These are phyloP conservation scores for Sideroxylon spinosum DNA, from an alignment of 179 eudicot species.

Conservation along the genomic window DNA sequence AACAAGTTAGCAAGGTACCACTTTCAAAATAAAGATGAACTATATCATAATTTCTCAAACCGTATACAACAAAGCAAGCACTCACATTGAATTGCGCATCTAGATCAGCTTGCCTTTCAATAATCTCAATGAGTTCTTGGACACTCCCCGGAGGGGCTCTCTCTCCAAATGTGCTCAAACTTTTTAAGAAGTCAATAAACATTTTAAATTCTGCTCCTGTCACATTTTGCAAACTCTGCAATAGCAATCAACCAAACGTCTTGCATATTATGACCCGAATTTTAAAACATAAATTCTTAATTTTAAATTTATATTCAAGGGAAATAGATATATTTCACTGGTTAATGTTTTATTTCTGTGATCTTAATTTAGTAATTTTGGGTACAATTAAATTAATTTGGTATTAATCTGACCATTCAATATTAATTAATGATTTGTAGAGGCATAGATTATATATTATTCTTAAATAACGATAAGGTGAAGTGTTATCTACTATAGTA, in stretches of 20 bases:
- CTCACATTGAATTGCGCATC: conserved; percentile 82
- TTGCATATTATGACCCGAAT: background rate
- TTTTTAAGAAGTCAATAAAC: conserved; percentile 89
- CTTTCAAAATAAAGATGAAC: background rate
- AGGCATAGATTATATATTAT: too few species aligned
- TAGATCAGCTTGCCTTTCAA: conserved; percentile 92
- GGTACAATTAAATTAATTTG: too few species aligned
- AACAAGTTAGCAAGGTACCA: background rate
- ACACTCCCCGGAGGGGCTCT: conserved; percentile 79
- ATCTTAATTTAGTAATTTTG: too few species aligned
- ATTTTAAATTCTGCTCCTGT: conserved; percentile 94
- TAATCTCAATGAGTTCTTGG: conserved; percentile 75
- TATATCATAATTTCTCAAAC: background rate
- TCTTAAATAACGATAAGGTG: too few species aligned
- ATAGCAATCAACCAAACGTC: conserved; percentile 9
- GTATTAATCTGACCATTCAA: too few species aligned
- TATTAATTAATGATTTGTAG: too few species aligned
- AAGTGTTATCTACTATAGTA: too few species aligned
- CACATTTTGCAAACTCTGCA: conserved; percentile 93
- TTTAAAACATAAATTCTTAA: background rate
- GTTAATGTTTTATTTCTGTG: too few species aligned
- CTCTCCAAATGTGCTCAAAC: conserved; percentile 78
- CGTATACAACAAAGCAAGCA: background rate
- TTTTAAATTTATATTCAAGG: too few species aligned
- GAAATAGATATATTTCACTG: too few species aligned